phyloP scores from a whole-genome alignment of 2,329 filamentous ascomycete species.

The Acrocalymma vagum region DNA sequence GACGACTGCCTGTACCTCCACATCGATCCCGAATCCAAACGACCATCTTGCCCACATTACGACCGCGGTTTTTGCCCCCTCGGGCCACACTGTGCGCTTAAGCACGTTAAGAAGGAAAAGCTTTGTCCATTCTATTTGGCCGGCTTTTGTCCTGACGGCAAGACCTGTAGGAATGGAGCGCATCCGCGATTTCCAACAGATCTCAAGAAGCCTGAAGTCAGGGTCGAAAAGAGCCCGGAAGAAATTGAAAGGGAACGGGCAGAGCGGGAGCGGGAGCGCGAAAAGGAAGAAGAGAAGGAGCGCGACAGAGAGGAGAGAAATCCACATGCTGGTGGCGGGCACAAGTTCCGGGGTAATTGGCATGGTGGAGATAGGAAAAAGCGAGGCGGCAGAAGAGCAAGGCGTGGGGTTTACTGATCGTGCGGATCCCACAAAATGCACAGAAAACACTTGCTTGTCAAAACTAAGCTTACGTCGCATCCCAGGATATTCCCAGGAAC shows the following conservation, averaged over 20 bases:
- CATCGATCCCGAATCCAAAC: constrained; percentile 81
- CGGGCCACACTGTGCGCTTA: constrained; percentile 85
- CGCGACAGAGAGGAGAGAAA: constrained; percentile 47
- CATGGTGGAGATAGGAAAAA: constrained; percentile 45
- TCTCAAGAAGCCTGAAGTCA: constrained; percentile 65
- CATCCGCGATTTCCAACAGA: constrained; percentile 85
- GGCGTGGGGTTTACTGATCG: too few relatives aligned
- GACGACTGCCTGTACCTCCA: constrained; percentile 96
- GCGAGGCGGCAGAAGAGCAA: constrained; percentile 32
- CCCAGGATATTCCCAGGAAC: too few relatives aligned
- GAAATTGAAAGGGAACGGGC: constrained; percentile 69
- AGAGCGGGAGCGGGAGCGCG: constrained; percentile 58
- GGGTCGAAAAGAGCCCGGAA: constrained; percentile 76
- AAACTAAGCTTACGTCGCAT: too few relatives aligned
- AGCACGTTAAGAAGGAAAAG: constrained; percentile 79
- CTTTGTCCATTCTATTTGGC: constrained; percentile 88
- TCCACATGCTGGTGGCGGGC: constrained; percentile 36
- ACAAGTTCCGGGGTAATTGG: constrained; percentile 44
- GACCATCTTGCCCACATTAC: constrained; percentile 75
- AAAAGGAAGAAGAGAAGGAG: constrained; percentile 51
- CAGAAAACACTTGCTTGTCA: too few relatives aligned
- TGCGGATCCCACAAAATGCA: too few relatives aligned
- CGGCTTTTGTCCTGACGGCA: constrained; percentile 91
- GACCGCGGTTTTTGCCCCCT: constrained; percentile 94
- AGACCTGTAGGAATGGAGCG: constrained; percentile 77